A percentile compares a stretch with the other conserved stretches of the same genome.
Evolutionary conservation across 1,139 yeast genomes (phyloP).

Genomic region (Scheffersomyces illinoinensis): DNA sequence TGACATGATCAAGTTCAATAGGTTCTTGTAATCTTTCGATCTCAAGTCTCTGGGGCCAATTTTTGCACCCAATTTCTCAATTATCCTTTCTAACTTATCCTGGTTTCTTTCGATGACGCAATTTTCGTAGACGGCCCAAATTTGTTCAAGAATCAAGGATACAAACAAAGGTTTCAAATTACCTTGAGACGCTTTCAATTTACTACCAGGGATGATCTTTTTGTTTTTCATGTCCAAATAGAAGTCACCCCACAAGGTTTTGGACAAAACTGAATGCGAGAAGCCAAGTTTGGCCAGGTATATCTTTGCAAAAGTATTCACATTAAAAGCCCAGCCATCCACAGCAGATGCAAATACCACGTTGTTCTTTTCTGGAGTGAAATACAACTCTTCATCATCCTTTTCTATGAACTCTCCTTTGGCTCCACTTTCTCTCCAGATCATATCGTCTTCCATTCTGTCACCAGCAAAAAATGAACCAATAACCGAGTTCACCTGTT

Average conservation of each 20-base stretch:
- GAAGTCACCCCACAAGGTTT: conserved; percentile 96
- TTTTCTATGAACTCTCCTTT: conserved; percentile 66
- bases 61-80: conserved; percentile 66
- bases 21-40: conserved; percentile 70
- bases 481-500: conserved; percentile 91
- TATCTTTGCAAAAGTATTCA: conserved; percentile 84
- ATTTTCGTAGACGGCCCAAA: conserved; percentile 87
- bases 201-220: conserved; percentile 65
- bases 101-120: conserved; percentile 65
- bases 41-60: conserved; percentile 75
- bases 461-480: conserved; percentile 95
- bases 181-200: conserved; percentile 48
- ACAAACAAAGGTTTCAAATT: conserved; percentile 80
- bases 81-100: conserved; percentile 74
- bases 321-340: conserved; percentile 97
- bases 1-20: conserved; percentile 71
- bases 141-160: conserved; percentile 79
- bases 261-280: conserved; percentile 73
- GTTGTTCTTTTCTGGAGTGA: conserved; percentile 86
- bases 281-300: conserved; percentile 86
- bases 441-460: conserved; percentile 84
- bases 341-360: conserved; percentile 93
- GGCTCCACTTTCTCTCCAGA: conserved; percentile 71
- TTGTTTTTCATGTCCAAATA: conserved; percentile 89
- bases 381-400: conserved; percentile 83